Base-by-base conservation (phyloP, 2,329 filamentous ascomycete species). In the Fragosphaeria purpurea region DNA sequence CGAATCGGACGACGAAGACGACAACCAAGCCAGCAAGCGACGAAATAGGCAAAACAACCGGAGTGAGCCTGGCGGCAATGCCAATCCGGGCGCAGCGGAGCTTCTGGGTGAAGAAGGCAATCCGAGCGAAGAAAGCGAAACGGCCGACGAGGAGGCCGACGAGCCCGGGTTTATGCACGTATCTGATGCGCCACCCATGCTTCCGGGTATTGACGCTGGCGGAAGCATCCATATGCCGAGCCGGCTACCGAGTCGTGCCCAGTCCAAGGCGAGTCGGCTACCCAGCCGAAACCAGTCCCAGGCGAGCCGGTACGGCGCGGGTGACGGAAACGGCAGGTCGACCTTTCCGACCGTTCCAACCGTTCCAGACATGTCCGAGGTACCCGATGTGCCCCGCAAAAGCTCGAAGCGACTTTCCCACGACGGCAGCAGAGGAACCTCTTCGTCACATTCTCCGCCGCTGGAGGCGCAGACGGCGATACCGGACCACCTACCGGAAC, bases 221-320 rank as follows among this genome's bases (percentile, higher is more conserved):
- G 77, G 73, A 51, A 74, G 70, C 41, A 80, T 87, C 51, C 78
- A 80, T 49, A 61, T 86, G 34, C 82, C 82, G 2, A 85, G 78
- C 60, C 75, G 83, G 31, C 70, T 77, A 34, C 53, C 53, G 3
- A 55, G 54, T 43, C 31, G 43, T 1, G 35, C 32, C n/a, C 41
- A 40, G 30, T 48, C 50, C 12, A 37, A 7, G 35, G 35, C 35
- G 4, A 43, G 41, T 30, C 41, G 13, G 42, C 34, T 8, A 38
- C 37, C 12, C 38, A 38, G 32, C n/a, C 47, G 52, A n/a, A 41
- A 48, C 41, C 75, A 75, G 12, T 85, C 82, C 3, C 79, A 75
- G 55, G 74, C 74, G 22, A 82, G 48, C 60, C 67, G 55, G 39
- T 57, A 60, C 12, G 69, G 68, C 42, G 65, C 62, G 47, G 52